Evolutionary conservation across 495 filamentous ascomycete genomes (phyloP).

Genomic region (Aspergillus funiculosus): DNA sequence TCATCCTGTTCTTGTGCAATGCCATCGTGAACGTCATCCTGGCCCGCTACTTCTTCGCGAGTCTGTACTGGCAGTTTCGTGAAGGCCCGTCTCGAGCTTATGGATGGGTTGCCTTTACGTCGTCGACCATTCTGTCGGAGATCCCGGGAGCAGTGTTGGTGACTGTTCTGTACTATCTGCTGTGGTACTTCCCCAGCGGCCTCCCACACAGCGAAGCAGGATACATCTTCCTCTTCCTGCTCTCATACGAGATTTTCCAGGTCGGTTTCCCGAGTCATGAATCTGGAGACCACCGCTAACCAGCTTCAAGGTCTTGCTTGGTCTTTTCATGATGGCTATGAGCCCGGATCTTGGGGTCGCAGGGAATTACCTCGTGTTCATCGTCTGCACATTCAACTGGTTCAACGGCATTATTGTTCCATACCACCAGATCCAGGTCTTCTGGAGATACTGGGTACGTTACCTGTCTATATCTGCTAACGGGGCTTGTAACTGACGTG

Average conservation of each 20-base stretch:
- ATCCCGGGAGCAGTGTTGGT: background rate
- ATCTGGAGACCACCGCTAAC: background rate
- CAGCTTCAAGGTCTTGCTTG: background rate
- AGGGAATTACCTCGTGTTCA: constrained; percentile 3
- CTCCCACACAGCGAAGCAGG: background rate
- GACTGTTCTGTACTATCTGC: background rate
- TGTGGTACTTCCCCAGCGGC: constrained; percentile 4
- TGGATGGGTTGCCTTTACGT: constrained; percentile 4
- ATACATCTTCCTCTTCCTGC: constrained; percentile 3
- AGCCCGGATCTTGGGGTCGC: constrained; percentile 5
- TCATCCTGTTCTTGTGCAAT: constrained; percentile 5
- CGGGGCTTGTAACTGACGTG: background rate
- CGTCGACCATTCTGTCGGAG: background rate
- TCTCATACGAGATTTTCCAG: constrained; percentile 4
- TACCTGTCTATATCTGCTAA: background rate
- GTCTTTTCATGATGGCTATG: constrained; percentile 6
- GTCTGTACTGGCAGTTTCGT: constrained; percentile 6
- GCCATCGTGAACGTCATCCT: constrained; percentile 6
- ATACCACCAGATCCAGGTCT: constrained; percentile 2
- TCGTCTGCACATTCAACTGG: constrained; percentile 6
- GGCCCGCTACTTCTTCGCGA: constrained; percentile 2
- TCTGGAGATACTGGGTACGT: constrained; percentile 7
- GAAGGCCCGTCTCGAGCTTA: constrained; percentile 2
- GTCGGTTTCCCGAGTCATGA: background rate
- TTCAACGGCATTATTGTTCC: constrained; percentile 4